These are phyloP conservation scores for Arthrobotrys sphaeroides DNA, from an alignment of 2,329 filamentous ascomycete species.

Conservation along the genomic window DNA sequence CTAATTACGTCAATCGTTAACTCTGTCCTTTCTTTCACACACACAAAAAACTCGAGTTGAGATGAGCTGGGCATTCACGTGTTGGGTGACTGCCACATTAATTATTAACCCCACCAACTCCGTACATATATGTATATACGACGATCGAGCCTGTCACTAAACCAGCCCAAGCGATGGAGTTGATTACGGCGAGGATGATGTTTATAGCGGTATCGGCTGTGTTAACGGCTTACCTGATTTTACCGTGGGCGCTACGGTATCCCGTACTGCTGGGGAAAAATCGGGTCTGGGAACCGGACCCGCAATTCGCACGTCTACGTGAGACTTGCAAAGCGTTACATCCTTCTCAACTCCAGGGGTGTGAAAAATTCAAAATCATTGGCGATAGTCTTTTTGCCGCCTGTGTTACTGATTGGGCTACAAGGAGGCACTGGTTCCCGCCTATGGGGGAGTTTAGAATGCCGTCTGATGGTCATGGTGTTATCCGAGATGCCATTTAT, in stretches of 20 bases:
- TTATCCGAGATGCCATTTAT: conserved; percentile 37
- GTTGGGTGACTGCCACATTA: too few species aligned
- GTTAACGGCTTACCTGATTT: conserved; percentile 13
- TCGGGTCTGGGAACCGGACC: conserved; percentile 35
- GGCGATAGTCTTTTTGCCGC: conserved; percentile 30
- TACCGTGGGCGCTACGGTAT: conserved; percentile 27
- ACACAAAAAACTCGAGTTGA: too few species aligned
- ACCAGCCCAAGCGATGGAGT: not conserved
- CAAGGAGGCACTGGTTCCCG: conserved; percentile 34
- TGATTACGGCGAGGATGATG: not conserved
- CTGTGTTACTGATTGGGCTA: conserved; percentile 25
- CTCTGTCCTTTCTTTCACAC: too few species aligned
- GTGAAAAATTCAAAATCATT: conserved; percentile 47
- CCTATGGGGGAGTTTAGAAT: conserved; percentile 25
- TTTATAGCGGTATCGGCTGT: not conserved
- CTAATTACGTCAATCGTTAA: too few species aligned
- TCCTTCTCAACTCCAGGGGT: conserved; percentile 12
- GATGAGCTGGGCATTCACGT: too few species aligned
- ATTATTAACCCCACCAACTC: too few species aligned
- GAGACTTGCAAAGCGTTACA: conserved; percentile 19
- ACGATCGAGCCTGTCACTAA: not conserved
- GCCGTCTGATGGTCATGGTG: not conserved
- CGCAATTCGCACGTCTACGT: conserved; percentile 11
- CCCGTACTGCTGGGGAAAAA: conserved; percentile 22
- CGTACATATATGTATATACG: too few species aligned